Percentiles rank a stretch among this genome's conserved stretches.
Conservation (phyloP, 2,329 filamentous ascomycete genomes). For the Microascus cirrosus region DNA sequence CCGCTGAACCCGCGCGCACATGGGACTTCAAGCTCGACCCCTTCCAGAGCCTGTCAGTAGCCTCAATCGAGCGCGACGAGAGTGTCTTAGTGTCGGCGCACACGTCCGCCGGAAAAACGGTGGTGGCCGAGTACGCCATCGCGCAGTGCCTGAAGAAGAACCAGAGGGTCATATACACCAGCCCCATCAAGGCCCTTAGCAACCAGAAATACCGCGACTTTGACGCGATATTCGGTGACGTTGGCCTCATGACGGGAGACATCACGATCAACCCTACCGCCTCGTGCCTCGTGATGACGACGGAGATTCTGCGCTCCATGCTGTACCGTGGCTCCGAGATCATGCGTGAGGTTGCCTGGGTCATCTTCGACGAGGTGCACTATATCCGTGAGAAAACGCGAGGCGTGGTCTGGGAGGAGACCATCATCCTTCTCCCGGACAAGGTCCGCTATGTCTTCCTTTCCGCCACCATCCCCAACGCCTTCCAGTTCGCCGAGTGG, state of each 20-base stretch:
- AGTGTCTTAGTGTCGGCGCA: constrained; percentile 95
- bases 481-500: constrained; percentile 99
- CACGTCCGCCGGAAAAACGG: constrained; percentile 95
- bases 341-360: constrained; percentile 98
- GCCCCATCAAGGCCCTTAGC: constrained; percentile 95
- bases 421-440: constrained; percentile 92
- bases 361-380: constrained; percentile 96
- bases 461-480: constrained; percentile 95
- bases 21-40: constrained; percentile 92
- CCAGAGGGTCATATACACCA: constrained; percentile 97
- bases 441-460: constrained; percentile 98
- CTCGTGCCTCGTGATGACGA: constrained; percentile 97
- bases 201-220: constrained; percentile 99
- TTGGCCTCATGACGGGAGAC: constrained; percentile 97
- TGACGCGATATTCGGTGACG: constrained; percentile 87
- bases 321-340: constrained; percentile 96
- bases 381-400: constrained; percentile 92
- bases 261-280: constrained; percentile 98
- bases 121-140: constrained; percentile 96
- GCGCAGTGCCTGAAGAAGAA: constrained; percentile 95
- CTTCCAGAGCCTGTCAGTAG: constrained; percentile 90
- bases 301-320: constrained; percentile 98
- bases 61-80: constrained; percentile 91
- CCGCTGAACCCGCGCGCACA: constrained; percentile 69
- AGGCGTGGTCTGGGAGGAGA: constrained; percentile 98